Conservation (phyloP, 805 yeast species). For the Candida nitratophila region DNA sequence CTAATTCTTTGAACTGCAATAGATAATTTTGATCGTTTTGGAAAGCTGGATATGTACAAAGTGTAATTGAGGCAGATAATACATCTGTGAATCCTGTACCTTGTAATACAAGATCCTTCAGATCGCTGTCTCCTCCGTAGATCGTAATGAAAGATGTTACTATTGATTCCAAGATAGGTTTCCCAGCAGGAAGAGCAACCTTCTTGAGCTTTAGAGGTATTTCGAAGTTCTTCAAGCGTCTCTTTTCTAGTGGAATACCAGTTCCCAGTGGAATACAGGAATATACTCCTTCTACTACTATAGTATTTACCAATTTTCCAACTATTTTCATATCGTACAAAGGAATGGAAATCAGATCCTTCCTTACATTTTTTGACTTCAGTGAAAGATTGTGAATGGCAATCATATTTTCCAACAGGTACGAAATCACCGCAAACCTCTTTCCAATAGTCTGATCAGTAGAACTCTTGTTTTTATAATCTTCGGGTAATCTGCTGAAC, state of each 20-base stretch:
- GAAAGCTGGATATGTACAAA: slow-evolving; percentile 24
- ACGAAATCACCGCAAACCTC: slow-evolving; percentile 24
- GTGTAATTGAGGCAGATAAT: slow-evolving; percentile 38
- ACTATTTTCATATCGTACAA: slow-evolving; percentile 79
- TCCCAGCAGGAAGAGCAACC: slow-evolving; percentile 11
- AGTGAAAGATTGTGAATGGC: slow-evolving; percentile 33
- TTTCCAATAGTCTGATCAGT: slow-evolving; percentile 4
- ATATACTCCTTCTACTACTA: slow-evolving; percentile 67
- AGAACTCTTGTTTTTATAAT: background rate
- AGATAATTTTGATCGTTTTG: slow-evolving; percentile 1
- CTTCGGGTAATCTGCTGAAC: slow-evolving; percentile 4
- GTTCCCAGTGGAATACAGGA: slow-evolving; percentile 49
- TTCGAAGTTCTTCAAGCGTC: slow-evolving; percentile 46
- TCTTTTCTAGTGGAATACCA: slow-evolving; percentile 57
- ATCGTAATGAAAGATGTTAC: slow-evolving; percentile 27
- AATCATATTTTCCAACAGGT: slow-evolving; percentile 29
- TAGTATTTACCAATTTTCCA: slow-evolving; percentile 52
- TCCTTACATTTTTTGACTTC: slow-evolving; percentile 23
- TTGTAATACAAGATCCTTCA: slow-evolving; percentile 44
- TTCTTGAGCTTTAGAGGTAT: slow-evolving; percentile 16
- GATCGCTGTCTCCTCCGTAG: slow-evolving; percentile 38
- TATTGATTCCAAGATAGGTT: slow-evolving; percentile 14
- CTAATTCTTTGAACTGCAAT: slow-evolving; percentile 23
- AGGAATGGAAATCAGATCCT: slow-evolving; percentile 53
- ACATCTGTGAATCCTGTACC: slow-evolving; percentile 67